Conservation (phyloP, 2,329 filamentous ascomycete species). For the Aureobasidium sp. region DNA sequence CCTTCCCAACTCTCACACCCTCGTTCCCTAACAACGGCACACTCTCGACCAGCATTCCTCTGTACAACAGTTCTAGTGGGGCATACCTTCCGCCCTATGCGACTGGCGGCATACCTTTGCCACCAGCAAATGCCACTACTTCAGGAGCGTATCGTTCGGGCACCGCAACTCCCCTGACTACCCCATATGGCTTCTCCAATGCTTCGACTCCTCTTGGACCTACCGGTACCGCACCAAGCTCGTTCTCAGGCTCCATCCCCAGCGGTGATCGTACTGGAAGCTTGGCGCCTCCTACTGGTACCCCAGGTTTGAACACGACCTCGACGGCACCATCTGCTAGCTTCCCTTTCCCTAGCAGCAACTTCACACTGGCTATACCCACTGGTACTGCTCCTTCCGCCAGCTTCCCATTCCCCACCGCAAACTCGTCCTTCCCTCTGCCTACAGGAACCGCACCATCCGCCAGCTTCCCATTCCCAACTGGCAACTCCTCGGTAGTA, state of each 20-base stretch:
- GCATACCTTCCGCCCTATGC: background rate
- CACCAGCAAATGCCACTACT: background rate
- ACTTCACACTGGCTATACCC: background rate
- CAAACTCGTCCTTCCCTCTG: background rate
- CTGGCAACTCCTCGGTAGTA: background rate
- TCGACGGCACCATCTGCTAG: background rate
- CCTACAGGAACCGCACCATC: conserved; percentile 3
- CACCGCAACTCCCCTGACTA: background rate
- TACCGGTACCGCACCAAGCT: background rate
- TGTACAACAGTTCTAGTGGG: conserved; percentile 13
- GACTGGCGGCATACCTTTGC: background rate
- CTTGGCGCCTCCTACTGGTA: background rate
- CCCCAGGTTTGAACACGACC: background rate
- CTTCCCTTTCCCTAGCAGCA: background rate
- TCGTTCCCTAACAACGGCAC: background rate
- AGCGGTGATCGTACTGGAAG: background rate
- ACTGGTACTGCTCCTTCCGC: background rate
- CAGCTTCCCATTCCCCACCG: background rate
- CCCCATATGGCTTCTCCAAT: background rate
- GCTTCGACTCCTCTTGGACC: background rate
- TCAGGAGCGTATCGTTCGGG: background rate
- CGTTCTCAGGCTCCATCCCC: background rate
- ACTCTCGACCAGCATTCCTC: background rate
- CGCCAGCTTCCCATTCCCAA: conserved; percentile 2
- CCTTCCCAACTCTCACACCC: background rate